phyloP scores from a whole-genome alignment of 1,284 basidiomycete genomes.

The Tausonia pullulans region DNA sequence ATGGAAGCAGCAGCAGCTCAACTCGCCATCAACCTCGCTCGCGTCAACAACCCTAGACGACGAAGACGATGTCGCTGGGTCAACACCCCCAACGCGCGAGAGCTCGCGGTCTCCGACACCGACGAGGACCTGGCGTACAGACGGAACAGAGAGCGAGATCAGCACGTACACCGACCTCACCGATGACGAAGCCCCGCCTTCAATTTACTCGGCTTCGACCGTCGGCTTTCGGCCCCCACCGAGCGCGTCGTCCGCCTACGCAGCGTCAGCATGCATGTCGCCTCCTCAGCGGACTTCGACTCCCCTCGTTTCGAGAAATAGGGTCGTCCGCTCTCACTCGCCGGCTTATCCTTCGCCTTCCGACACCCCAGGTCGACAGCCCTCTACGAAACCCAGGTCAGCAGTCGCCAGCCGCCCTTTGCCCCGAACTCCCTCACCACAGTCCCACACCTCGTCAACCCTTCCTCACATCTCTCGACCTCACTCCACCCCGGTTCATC shows the following conservation, averaged over 20 bases:
- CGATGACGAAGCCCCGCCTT: too few relatives aligned
- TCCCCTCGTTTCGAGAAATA: neutral
- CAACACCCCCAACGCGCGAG: constrained; percentile 1
- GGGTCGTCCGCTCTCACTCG: too few relatives aligned
- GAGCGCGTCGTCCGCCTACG: too few relatives aligned
- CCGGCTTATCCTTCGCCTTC: neutral
- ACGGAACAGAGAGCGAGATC: too few relatives aligned
- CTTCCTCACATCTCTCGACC: neutral
- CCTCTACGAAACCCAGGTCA: neutral
- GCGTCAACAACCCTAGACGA: neutral
- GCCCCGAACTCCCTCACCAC: neutral
- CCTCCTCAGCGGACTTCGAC: neutral
- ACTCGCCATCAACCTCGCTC: neutral
- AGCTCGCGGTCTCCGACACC: neutral
- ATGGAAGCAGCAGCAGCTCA: constrained; percentile 23
- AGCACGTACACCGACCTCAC: too few relatives aligned
- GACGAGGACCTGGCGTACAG: neutral
- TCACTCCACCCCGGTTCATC: neutral
- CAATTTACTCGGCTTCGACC: neutral
- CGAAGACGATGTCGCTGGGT: neutral
- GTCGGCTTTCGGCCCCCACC: neutral
- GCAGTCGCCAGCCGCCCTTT: neutral
- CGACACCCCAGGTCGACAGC: neutral
- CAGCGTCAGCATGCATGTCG: neutral
- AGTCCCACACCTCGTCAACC: neutral